Evolutionary conservation across 116 monocot species (phyloP).

Genomic region (Phalaenopsis hybrid): DNA sequence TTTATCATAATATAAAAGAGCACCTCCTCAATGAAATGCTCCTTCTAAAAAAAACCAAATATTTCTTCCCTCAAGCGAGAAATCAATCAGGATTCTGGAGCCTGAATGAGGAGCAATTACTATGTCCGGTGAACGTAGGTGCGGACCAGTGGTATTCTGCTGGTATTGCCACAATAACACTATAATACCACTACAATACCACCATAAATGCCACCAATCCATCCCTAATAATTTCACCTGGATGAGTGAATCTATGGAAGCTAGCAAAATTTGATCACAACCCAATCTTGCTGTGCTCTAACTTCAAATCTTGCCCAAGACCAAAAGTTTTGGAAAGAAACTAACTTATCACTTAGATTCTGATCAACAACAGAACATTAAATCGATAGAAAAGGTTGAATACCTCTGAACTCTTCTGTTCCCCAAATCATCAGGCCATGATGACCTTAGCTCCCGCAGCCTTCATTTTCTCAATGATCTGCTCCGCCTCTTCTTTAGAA

Average conservation of each 20-base stretch:
- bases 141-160: no score
- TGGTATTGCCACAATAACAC: no score
- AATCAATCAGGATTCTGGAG: not conserved
- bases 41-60: not conserved
- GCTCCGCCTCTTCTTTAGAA: constrained; percentile 75
- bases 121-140: no score
- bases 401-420: not conserved
- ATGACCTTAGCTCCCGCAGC: constrained; percentile 80
- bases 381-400: not conserved
- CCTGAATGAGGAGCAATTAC: not conserved
- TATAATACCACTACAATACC: no score
- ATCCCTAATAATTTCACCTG: no score
- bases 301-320: not conserved
- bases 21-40: not conserved
- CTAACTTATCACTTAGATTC: not conserved
- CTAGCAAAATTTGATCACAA: not conserved
- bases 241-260: not conserved
- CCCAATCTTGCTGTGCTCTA: not conserved
- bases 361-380: not conserved
- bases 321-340: not conserved
- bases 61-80: not conserved
- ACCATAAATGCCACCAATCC: no score
- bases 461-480: constrained; percentile 82
- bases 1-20: not conserved
- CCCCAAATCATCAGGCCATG: constrained; percentile 43